phyloP scores from a whole-genome alignment of 768 basidiomycete genomes.

The Coprinopsis sp. region DNA sequence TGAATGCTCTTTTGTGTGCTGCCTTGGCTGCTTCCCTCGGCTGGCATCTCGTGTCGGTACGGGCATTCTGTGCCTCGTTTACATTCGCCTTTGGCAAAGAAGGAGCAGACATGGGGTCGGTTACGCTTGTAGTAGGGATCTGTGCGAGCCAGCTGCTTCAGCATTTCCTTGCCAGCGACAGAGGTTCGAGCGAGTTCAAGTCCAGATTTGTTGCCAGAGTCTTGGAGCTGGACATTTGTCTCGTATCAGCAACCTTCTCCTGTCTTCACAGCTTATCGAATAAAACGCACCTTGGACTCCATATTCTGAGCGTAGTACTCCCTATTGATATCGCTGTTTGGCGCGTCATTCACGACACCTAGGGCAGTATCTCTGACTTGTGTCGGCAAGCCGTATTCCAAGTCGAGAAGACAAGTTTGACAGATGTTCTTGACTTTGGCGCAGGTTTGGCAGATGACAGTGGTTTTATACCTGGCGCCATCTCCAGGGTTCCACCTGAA shows the following conservation, averaged over 20 bases:
- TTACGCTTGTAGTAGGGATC: constrained; percentile 99
- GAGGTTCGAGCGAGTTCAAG: constrained; percentile 57
- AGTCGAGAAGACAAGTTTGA: constrained; percentile 94
- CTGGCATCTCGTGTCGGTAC: constrained; percentile 90
- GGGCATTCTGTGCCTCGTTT: constrained; percentile 90
- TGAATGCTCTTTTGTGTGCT: constrained; percentile 84
- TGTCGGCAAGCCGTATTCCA: constrained; percentile 93
- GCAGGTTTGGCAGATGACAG: constrained; percentile 95
- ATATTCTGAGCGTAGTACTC: constrained; percentile 94
- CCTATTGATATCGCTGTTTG: constrained; percentile 95
- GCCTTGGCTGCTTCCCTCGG: constrained; percentile 57
- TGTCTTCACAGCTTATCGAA: constrained; percentile 5
- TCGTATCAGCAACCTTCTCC: constrained; percentile 50
- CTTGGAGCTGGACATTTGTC: background rate
- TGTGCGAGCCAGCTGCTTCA: constrained; percentile 89
- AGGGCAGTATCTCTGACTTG: constrained; percentile 97
- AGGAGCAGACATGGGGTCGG: constrained; percentile 88
- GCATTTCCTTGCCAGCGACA: constrained; percentile 91
- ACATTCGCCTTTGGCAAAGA: constrained; percentile 95
- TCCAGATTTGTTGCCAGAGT: constrained; percentile 57
- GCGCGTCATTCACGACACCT: constrained; percentile 79
- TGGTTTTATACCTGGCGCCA: constrained; percentile 93
- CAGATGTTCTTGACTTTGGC: constrained; percentile 96
- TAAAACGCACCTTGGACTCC: constrained; percentile 64
- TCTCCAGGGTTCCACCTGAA: constrained; percentile 98